Evolutionary conservation across 345 rosid genomes (phyloP), one percentile per base, ranked within the genome.

Genomic region (Salix suchowensis): DNA sequence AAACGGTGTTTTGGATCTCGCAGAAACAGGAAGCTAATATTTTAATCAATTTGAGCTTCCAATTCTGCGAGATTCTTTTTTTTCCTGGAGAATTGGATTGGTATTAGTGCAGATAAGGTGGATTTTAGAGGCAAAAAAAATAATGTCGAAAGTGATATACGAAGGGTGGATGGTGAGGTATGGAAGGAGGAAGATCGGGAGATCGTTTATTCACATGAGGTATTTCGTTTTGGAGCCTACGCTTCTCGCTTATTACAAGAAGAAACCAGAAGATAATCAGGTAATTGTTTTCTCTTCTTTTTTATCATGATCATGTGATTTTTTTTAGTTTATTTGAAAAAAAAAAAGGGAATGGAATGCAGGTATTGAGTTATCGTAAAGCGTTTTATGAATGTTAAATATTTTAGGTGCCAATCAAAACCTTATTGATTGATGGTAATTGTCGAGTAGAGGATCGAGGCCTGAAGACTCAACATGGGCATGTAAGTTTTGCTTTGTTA

Each of bases 81-180:
- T 7, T 23, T 58, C 23, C 23, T 55, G 23, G 68, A 65, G 68
- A 65, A 24, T 6, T 30, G n/a, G 68, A 32, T 16, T 28, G 39
- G 40, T 28, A 34, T 28, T 32, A 15, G 68, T 65, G 40, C 2
- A 13, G 15, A 65, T 16, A 15, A 34, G 68, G 40, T 28, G 65
- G 77, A 36, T 37, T 37, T 75, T 48, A 61, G 77, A 55, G 70
- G 48, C 34, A 73, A 68, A 8, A 40, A 40, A 10, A 40, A 40
- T 7, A 40, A 90, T 88, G 94, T 88, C 99, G 40, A 96, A 94
- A 83, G 88, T 91, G 32, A 92, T 94, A 54, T 96, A 94, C 70
- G 98, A 96, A 81, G 99, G 99, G 74, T 96, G 98, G 99, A 96
- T 94, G 99, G 98, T 96, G 82, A 86, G 99, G 74, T 94, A 94